A percentile compares a stretch with the other conserved stretches of the same genome.
Evolutionary conservation across 495 filamentous ascomycete genomes (phyloP).

Genomic region (Saxispiralis lemnorum): DNA sequence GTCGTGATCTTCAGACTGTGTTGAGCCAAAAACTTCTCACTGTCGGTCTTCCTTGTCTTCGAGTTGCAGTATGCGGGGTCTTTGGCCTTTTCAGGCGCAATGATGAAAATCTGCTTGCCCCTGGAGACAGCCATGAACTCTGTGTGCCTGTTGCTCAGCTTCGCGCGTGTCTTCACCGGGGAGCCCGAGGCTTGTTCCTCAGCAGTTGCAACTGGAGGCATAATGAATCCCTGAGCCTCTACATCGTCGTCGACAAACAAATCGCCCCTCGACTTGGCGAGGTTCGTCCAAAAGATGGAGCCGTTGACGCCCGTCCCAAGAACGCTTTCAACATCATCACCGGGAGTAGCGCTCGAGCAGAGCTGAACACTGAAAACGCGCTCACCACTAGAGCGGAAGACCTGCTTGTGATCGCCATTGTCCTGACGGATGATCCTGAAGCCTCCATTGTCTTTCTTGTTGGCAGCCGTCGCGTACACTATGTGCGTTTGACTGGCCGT

Average conservation of each 20-base stretch:
- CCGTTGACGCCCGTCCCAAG: conserved; percentile 87
- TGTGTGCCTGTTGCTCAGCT: conserved; percentile 68
- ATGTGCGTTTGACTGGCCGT: conserved; percentile 84
- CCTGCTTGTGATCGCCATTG: conserved; percentile 69
- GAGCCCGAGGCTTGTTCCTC: conserved; percentile 43
- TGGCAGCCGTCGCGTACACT: conserved; percentile 55
- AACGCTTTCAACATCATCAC: conserved; percentile 49
- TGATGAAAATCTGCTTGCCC: conserved; percentile 84
- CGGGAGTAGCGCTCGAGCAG: conserved; percentile 34
- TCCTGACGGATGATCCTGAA: conserved; percentile 86
- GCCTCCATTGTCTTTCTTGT: conserved; percentile 58
- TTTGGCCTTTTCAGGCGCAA: conserved; percentile 64
- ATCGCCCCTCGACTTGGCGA: conserved; percentile 53
- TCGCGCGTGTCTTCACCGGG: conserved; percentile 86
- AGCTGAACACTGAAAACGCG: conserved; percentile 87
- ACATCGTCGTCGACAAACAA: conserved; percentile 52
- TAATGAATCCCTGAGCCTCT: conserved; percentile 59
- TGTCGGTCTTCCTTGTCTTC: conserved; percentile 52
- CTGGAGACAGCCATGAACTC: conserved; percentile 90
- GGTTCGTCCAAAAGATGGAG: conserved; percentile 76
- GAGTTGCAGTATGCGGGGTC: conserved; percentile 48
- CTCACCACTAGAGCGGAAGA: conserved; percentile 74
- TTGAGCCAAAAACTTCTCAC: conserved; percentile 67
- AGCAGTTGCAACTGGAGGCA: conserved; percentile 41
- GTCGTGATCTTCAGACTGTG: conserved; percentile 81